Conservation (phyloP, 2,329 filamentous ascomycete genomes). For the Ceratocystis albifundus region DNA sequence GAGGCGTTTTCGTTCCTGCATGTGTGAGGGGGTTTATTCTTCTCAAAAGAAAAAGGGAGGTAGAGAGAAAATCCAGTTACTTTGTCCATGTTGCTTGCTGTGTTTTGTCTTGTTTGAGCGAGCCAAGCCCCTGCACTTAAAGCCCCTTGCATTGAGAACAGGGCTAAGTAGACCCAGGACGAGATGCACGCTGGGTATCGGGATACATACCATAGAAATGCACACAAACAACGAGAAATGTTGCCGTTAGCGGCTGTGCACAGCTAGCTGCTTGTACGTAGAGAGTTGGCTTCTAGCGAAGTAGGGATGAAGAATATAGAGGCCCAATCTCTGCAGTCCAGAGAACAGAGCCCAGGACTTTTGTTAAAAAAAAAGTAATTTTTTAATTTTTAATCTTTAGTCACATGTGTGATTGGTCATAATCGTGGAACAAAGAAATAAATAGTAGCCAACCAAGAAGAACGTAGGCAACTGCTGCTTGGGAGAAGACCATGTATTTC, state of each 20-base stretch:
- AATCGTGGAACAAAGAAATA: not conserved
- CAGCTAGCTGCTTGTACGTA: too few species aligned
- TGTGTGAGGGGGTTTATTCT: not conserved
- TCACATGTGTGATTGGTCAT: not conserved
- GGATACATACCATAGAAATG: not conserved
- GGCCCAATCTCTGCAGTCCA: not conserved
- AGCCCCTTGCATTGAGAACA: not conserved
- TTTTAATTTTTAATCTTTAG: not conserved
- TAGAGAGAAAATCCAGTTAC: not conserved
- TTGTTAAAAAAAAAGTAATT: too few species aligned
- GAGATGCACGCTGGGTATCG: not conserved
- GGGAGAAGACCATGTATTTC: not conserved
- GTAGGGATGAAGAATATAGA: not conserved
- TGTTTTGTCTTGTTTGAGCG: conserved; percentile 3
- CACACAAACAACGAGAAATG: not conserved
- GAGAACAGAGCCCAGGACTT: not conserved
- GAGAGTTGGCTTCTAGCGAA: not conserved
- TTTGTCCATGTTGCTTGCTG: not conserved
- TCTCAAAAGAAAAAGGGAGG: not conserved
- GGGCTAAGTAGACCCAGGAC: not conserved
- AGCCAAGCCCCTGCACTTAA: not conserved
- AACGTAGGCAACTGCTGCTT: not conserved
- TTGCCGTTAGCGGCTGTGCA: too few species aligned
- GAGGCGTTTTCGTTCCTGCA: conserved; percentile 8
- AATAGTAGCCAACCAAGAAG: not conserved